Percentiles rank a stretch among this genome's conserved stretches.
Evolutionary conservation across 352 stramenopile genomes (phyloP).

Genomic region (Phytopythium delawarense): DNA sequence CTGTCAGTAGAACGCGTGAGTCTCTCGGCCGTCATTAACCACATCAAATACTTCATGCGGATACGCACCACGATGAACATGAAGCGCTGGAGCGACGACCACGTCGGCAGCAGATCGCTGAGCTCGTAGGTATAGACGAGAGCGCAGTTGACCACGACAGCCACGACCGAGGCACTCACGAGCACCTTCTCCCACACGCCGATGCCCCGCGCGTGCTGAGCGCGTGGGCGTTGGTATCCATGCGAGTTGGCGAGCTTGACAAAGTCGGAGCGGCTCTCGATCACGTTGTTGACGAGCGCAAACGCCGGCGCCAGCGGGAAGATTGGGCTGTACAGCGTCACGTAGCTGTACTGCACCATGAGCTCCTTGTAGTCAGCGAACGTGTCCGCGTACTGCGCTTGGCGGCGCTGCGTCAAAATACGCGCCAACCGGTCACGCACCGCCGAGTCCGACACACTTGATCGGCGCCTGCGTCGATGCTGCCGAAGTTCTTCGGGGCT

Average conservation of each 20-base stretch:
- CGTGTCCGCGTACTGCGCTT: slow-evolving; percentile 58
- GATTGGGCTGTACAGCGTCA: slow-evolving; percentile 89
- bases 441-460: slow-evolving; percentile 16
- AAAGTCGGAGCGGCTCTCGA: slow-evolving; percentile 90
- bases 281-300: slow-evolving; percentile 87
- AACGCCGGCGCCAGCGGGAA: slow-evolving; percentile 90
- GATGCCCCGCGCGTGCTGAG: slow-evolving; percentile 88
- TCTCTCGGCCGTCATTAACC: neutral
- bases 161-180: slow-evolving; percentile 89
- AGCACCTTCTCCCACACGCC: slow-evolving; percentile 92
- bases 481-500: neutral
- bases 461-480: slow-evolving; percentile 4
- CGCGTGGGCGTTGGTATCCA: slow-evolving; percentile 81
- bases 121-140: slow-evolving; percentile 85
- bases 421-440: slow-evolving; percentile 39
- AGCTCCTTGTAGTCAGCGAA: slow-evolving; percentile 78
- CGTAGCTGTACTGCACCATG: slow-evolving; percentile 91
- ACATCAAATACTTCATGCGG: neutral
- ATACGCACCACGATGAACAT: slow-evolving; percentile 52
- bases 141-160: slow-evolving; percentile 92
- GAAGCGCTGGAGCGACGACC: slow-evolving; percentile 56
- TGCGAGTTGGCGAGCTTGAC: slow-evolving; percentile 90
- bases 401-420: slow-evolving; percentile 56
- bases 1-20: slow-evolving; percentile 8
- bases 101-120: slow-evolving; percentile 38